Base-by-base conservation (phyloP, 78 protist genomes). In the Monosiga brevicollis region DNA sequence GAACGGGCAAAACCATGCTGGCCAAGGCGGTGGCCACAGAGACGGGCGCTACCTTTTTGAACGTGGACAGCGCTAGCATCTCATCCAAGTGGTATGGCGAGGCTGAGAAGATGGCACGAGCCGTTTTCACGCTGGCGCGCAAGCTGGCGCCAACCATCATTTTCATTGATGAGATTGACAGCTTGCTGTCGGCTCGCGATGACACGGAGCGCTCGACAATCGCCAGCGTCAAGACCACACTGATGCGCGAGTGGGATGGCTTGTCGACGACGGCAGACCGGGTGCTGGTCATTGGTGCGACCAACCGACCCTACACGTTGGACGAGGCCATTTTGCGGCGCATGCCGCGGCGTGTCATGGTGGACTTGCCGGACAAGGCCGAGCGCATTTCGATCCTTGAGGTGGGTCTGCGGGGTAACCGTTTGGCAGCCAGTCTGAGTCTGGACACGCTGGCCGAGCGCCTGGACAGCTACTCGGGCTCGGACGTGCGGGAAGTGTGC, bases 1-100 rank as follows among this genome's bases (percentile, higher is more conserved):
- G 97, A 11, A 93, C 96, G 10, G 97, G 97, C 35, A 95, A 95
- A 83, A 94, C 97, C 25, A 11, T 94, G 86, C 90, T 94, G 72
- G 97, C 97, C 34, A 94, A 94, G 86, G 97, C 97, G 0, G 93
- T 94, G n/a, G 97, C 97, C 11, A 81, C 96, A 0, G 93, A 93
- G 38, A 78, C 89, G 35, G 79, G 76, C 32, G 89, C 97, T 42
- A 91, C 93, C 6, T 95, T 95, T 82, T 90, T 95, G 84, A 85
- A 79, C 79, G 76, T 90, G 37, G 24, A 84, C 36, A 1, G 89
- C 35, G 26, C 94, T 25, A 82, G 92, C 35, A 80, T 95, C 15
- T 87, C 89, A 29, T 81, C 89, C 42, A 93, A 93, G 88, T 95
- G 89, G 91, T 73, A 91, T 22, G 98, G 98, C 32, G 98, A 95